phyloP scores from a whole-genome alignment of 441 rosid species.

The Erysimum cheiri region DNA sequence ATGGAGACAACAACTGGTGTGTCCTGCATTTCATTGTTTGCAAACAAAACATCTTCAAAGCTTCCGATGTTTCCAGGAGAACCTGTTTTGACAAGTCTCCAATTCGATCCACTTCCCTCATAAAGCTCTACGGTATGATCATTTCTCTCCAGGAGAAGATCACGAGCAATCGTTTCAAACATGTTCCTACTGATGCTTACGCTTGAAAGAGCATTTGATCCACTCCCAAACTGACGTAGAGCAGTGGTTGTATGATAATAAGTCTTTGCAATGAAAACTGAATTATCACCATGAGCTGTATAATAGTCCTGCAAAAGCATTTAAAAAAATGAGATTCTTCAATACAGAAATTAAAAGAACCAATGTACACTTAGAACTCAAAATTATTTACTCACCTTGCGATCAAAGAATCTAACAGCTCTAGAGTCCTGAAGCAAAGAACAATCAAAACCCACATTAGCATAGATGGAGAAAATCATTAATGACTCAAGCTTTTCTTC shows the following conservation, averaged over 20 bases:
- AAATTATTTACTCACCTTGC: slow-evolving; percentile 70
- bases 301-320: slow-evolving; percentile 70
- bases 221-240: slow-evolving; percentile 78
- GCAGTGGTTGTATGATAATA: slow-evolving; percentile 80
- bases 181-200: slow-evolving; percentile 83
- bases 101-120: slow-evolving; percentile 93
- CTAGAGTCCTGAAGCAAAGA: slow-evolving; percentile 65
- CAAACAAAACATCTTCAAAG: slow-evolving; percentile 95
- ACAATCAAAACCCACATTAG: slow-evolving; percentile 28
- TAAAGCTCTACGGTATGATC: slow-evolving; percentile 91
- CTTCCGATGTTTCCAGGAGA: slow-evolving; percentile 96
- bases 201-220: slow-evolving; percentile 80
- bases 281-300: slow-evolving; percentile 92
- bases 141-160: slow-evolving; percentile 90
- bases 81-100: slow-evolving; percentile 85
- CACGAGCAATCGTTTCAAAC: slow-evolving; percentile 88
- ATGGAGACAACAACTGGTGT: slow-evolving; percentile 86
- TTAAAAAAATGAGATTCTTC: not conserved
- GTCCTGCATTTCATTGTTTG: slow-evolving; percentile 96
- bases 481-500: not conserved
- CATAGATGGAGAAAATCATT: slow-evolving; percentile 4
- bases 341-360: not conserved
- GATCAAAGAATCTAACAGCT: slow-evolving; percentile 91
- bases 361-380: not conserved
- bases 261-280: slow-evolving; percentile 85